phyloP scores from a whole-genome alignment of 306 rosid species.

The Parietaria judaica region DNA sequence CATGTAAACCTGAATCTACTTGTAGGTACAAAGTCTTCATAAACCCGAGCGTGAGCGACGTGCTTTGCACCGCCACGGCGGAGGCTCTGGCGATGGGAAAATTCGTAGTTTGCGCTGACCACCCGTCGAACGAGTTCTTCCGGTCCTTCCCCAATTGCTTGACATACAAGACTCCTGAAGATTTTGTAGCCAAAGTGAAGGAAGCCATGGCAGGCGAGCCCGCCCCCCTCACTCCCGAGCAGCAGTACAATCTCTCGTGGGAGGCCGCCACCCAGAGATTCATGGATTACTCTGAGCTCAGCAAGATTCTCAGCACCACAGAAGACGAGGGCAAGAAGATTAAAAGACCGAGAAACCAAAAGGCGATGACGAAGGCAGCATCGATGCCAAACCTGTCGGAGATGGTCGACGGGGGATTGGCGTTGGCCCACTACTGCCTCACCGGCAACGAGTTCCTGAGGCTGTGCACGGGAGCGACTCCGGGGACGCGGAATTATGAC shows the following conservation, averaged over 20 bases:
- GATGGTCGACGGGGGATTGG: conserved; percentile 80
- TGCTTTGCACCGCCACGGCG: conserved; percentile 94
- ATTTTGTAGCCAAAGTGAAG: conserved; percentile 75
- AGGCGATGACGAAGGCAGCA: conserved; percentile 28
- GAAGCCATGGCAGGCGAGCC: conserved; percentile 88
- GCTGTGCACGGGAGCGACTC: conserved; percentile 78
- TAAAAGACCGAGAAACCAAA: conserved; percentile 23
- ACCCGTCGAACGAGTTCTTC: conserved; percentile 92
- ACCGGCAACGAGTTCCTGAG: conserved; percentile 88
- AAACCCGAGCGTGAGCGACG: conserved; percentile 94
- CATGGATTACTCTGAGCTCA: conserved; percentile 75
- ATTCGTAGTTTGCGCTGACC: conserved; percentile 91
- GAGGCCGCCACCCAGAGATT: conserved; percentile 98
- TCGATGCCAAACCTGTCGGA: conserved; percentile 55
- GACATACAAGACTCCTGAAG: conserved; percentile 77
- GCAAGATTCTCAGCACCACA: conserved; percentile 39
- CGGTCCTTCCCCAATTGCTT: conserved; percentile 85
- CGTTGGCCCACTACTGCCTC: conserved; percentile 86
- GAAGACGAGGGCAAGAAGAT: conserved; percentile 28
- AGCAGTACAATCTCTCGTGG: conserved; percentile 85
- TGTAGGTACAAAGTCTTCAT: conserved; percentile 94
- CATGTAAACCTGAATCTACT: conserved; percentile 14
- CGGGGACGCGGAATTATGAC: conserved; percentile 83
- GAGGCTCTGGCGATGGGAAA: conserved; percentile 99
- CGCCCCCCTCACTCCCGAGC: conserved; percentile 78